Evolutionary conservation across 1,284 basidiomycete species (phyloP), one percentile per base, ranked within the genome.

Genomic region (Tylopilus sp.): DNA sequence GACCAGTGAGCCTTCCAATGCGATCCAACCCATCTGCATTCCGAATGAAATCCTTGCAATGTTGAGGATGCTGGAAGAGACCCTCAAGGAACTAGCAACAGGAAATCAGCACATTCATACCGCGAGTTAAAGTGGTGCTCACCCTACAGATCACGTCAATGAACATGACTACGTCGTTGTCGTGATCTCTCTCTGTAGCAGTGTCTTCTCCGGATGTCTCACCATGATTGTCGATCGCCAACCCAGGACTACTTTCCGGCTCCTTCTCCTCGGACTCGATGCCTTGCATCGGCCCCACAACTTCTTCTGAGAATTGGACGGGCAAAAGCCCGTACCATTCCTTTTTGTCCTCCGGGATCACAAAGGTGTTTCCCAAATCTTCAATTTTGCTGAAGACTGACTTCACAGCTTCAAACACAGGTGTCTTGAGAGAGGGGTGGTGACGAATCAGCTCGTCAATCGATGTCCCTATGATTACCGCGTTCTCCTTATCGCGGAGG

Each of bases 391-490:
- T 72, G 56, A 98, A 71, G 1, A 86, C 82, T 1, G 76, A 71
- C 45, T 85, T 82, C 49, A 94, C 72, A 1, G 88, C 78, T 16
- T 87, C 81, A 57, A 97, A 86, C 3, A 97, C 86, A 31, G 83
- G 68, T 6, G 78, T 70, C 66, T 95, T 96, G 48, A 99, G 74
- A 1, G 81, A 77, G 2, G 97, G 97, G 66, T 99, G 97, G 65
- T 99, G 97, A 6, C 97, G 84, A 52, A 97, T 87, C 47, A 99
- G 85, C 66, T 99, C 97, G 62, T 99, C 97, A 31, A 99, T 83
- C 13, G 90, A 81, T 6, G 85, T 84, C 2, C 97, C 97, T 48
- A 98, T 84, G 39, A 92, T 72, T 19, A 89, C 84, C 0, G 92
- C 90, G 59, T 94, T 92, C 64, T 99, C 96, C 63, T 95, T 92